Percentiles rank a stretch among this genome's conserved stretches.
phyloP scores from a whole-genome alignment of 2,329 filamentous ascomycete genomes.

The Fusarium austroafricanum region DNA sequence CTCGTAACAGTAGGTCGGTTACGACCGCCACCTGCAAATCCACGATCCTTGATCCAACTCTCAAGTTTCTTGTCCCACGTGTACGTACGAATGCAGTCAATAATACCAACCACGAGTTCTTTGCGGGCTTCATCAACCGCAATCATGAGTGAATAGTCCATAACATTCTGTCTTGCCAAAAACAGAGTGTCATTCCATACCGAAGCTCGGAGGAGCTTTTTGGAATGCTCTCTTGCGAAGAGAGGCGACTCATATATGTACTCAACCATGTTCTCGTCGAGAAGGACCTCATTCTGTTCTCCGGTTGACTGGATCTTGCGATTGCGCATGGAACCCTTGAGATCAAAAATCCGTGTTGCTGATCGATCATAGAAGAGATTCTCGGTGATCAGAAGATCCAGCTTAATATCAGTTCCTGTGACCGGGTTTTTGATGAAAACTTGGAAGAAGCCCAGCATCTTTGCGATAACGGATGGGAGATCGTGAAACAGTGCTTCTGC shows the following conservation, averaged over 20 bases:
- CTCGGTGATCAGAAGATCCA: slow-evolving; percentile 95
- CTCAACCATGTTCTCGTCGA: slow-evolving; percentile 99
- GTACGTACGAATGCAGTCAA: slow-evolving; percentile 97
- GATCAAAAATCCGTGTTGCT: slow-evolving; percentile 90
- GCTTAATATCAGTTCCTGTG: slow-evolving; percentile 93
- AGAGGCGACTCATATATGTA: slow-evolving; percentile 98
- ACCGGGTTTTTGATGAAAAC: slow-evolving; percentile 95
- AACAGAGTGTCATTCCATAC: slow-evolving; percentile 99
- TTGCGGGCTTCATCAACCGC: slow-evolving; percentile 91
- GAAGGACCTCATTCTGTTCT: slow-evolving; percentile 93
- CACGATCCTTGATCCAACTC: slow-evolving; percentile 98
- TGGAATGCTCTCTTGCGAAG: slow-evolving; percentile 94
- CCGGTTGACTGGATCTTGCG: slow-evolving; percentile 96
- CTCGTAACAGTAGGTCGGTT: slow-evolving; percentile 95
- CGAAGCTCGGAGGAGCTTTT: slow-evolving; percentile 88
- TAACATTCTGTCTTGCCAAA: slow-evolving; percentile 92
- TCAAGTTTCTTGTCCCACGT: slow-evolving; percentile 99
- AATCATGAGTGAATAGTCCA: slow-evolving; percentile 99
- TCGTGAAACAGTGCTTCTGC: slow-evolving; percentile 95
- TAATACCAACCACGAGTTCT: slow-evolving; percentile 96
- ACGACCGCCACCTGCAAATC: slow-evolving; percentile 78
- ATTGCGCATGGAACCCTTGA: slow-evolving; percentile 99
- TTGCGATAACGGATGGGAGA: slow-evolving; percentile 94
- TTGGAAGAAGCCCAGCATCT: slow-evolving; percentile 99
- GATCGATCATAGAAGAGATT: slow-evolving; percentile 97